A percentile compares a stretch with the other conserved stretches of the same genome.
Evolutionary conservation across 441 rosid genomes (phyloP).

Genomic region (Pelargonium myrrhifolium): DNA sequence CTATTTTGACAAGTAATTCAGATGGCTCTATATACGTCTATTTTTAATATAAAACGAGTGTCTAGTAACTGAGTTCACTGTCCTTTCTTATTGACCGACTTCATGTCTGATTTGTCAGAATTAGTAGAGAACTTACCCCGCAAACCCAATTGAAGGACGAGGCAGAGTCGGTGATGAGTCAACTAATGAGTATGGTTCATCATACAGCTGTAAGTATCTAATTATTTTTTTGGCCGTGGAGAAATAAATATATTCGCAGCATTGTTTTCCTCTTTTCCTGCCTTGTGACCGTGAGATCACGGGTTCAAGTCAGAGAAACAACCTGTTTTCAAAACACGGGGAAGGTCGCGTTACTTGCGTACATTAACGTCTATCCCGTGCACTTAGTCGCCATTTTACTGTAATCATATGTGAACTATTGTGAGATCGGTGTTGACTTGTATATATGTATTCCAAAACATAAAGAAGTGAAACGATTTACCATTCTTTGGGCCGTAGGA

Average conservation of each 20-base stretch:
- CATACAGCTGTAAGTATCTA: slow-evolving; percentile 79
- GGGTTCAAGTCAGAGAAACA: too few relatives aligned
- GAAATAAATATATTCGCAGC: too few relatives aligned
- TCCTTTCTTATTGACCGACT: not conserved
- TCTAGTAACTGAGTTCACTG: slow-evolving; percentile 7
- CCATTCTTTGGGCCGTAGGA: slow-evolving; percentile 47
- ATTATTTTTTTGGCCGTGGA: not conserved
- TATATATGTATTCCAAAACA: not conserved
- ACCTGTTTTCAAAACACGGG: too few relatives aligned
- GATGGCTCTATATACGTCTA: slow-evolving; percentile 8
- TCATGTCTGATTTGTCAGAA: slow-evolving; percentile 27
- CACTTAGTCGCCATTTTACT: too few relatives aligned
- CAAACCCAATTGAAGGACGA: slow-evolving; percentile 74
- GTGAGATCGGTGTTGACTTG: not conserved
- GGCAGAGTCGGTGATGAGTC: slow-evolving; percentile 61
- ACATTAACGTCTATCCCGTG: too few relatives aligned
- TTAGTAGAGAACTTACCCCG: slow-evolving; percentile 52
- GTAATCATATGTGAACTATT: not conserved
- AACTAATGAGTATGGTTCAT: slow-evolving; percentile 70
- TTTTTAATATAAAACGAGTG: too few relatives aligned
- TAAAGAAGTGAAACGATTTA: not conserved
- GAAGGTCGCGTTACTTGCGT: too few relatives aligned
- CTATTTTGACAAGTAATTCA: slow-evolving; percentile 76
- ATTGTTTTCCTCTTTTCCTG: not conserved
- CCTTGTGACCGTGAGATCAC: too few relatives aligned